Conservation (phyloP, 1,284 basidiomycete genomes). For the Fomitopsis schrenkii region DNA sequence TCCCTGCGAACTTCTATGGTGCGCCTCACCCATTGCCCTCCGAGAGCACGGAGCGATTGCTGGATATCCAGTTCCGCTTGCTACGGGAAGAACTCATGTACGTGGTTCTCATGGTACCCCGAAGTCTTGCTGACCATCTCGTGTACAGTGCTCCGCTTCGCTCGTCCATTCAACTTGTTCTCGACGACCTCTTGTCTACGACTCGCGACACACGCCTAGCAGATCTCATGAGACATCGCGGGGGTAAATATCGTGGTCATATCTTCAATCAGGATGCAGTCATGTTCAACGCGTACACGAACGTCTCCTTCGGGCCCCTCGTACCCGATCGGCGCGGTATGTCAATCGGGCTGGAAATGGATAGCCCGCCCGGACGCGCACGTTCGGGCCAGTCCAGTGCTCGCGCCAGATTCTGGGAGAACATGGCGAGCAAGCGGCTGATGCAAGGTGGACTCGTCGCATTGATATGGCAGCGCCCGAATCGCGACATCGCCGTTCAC, state of each 20-base stretch:
- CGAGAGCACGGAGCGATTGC: conserved; percentile 28
- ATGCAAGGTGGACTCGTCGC: conserved; percentile 26
- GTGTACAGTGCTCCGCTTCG: conserved; percentile 45
- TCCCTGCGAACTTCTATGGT: conserved; percentile 37
- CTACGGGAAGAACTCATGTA: conserved; percentile 38
- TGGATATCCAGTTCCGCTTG: conserved; percentile 40
- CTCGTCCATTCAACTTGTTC: conserved; percentile 34
- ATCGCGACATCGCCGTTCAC: conserved; percentile 13
- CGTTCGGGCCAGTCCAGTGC: conserved; percentile 13
- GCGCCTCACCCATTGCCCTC: conserved; percentile 32
- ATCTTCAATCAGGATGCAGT: conserved; percentile 20
- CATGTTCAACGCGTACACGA: conserved; percentile 29
- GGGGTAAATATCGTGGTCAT: conserved; percentile 29
- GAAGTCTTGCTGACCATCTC: neutral
- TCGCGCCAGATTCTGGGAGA: conserved; percentile 25
- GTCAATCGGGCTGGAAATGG: conserved; percentile 19
- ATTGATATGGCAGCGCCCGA: conserved; percentile 29
- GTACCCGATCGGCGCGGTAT: conserved; percentile 21
- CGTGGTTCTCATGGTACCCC: conserved; percentile 2
- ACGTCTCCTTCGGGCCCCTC: conserved; percentile 20
- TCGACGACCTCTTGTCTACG: conserved; percentile 26
- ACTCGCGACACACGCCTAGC: conserved; percentile 19
- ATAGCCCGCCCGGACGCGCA: conserved; percentile 24
- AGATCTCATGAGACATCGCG: conserved; percentile 19
- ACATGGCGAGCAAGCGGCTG: conserved; percentile 33